Conservation (phyloP, 495 filamentous ascomycete species). For the Talaromyces ruber region DNA sequence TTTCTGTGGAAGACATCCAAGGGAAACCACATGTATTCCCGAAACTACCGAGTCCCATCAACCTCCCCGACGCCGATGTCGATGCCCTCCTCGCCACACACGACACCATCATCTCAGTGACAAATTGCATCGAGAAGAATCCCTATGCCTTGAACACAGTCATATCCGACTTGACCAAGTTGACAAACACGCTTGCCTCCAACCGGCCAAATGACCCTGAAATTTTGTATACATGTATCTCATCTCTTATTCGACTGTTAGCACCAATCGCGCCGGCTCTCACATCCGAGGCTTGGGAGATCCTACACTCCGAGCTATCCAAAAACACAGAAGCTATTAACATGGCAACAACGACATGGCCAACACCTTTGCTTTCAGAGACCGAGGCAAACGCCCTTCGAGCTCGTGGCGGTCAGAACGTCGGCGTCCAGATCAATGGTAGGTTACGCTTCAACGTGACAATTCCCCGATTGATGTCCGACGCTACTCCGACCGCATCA, state of each 20-base stretch:
- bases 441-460: slow-evolving; percentile 58
- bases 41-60: slow-evolving; percentile 14
- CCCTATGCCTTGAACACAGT: slow-evolving; percentile 68
- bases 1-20: neutral
- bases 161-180: slow-evolving; percentile 69
- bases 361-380: slow-evolving; percentile 29
- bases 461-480: slow-evolving; percentile 31
- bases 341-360: slow-evolving; percentile 48
- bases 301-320: slow-evolving; percentile 29
- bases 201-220: slow-evolving; percentile 21
- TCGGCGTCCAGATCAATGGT: slow-evolving; percentile 71
- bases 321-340: neutral
- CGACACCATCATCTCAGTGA: slow-evolving; percentile 58
- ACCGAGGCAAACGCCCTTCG: slow-evolving; percentile 41
- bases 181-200: slow-evolving; percentile 56
- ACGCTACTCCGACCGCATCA: slow-evolving; percentile 6
- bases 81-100: slow-evolving; percentile 57
- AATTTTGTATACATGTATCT: slow-evolving; percentile 28
- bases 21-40: slow-evolving; percentile 17
- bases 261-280: slow-evolving; percentile 72
- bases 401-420: slow-evolving; percentile 31
- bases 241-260: slow-evolving; percentile 56
- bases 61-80: slow-evolving; percentile 40
- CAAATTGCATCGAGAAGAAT: slow-evolving; percentile 56
- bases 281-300: slow-evolving; percentile 70